Conservation (phyloP, 495 filamentous ascomycete genomes). For the Aspergillus sclerotioniger region DNA sequence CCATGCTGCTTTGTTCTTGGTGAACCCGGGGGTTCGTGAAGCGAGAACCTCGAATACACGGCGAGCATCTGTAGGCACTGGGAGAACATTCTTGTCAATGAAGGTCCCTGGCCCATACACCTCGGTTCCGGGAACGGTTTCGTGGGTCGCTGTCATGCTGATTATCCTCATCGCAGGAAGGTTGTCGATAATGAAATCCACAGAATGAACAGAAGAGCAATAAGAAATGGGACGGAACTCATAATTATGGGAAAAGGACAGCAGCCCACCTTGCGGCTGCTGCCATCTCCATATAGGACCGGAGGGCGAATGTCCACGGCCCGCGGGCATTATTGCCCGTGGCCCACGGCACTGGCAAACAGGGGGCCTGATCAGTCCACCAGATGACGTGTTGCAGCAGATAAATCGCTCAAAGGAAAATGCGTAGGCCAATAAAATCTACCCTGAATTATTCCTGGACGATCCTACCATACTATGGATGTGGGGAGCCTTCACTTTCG, state of each 20-base stretch:
- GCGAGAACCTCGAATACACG: slow-evolving; percentile 28
- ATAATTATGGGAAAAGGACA: background rate
- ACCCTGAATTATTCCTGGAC: too few relatives aligned
- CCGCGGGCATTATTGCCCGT: background rate
- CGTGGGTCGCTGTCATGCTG: slow-evolving; percentile 11
- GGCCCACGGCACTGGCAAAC: background rate
- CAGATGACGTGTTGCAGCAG: background rate
- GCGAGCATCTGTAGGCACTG: slow-evolving; percentile 26
- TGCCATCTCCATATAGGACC: background rate
- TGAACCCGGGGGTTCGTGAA: slow-evolving; percentile 25
- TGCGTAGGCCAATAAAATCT: background rate
- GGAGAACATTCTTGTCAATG: slow-evolving; percentile 25
- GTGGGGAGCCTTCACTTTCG: too few relatives aligned
- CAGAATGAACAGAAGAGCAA: background rate
- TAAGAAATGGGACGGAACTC: background rate
- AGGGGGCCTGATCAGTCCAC: background rate
- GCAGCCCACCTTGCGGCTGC: background rate
- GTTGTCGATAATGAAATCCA: background rate
- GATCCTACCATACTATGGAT: too few relatives aligned
- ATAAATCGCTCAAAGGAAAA: background rate
- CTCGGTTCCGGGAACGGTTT: slow-evolving; percentile 20
- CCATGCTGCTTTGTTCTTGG: slow-evolving; percentile 20
- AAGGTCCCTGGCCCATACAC: slow-evolving; percentile 32
- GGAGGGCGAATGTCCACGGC: background rate
- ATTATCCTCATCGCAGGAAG: background rate